Evolutionary conservation across 2,329 filamentous ascomycete species (phyloP).

Genomic region (Amauroascus verrucosus): DNA sequence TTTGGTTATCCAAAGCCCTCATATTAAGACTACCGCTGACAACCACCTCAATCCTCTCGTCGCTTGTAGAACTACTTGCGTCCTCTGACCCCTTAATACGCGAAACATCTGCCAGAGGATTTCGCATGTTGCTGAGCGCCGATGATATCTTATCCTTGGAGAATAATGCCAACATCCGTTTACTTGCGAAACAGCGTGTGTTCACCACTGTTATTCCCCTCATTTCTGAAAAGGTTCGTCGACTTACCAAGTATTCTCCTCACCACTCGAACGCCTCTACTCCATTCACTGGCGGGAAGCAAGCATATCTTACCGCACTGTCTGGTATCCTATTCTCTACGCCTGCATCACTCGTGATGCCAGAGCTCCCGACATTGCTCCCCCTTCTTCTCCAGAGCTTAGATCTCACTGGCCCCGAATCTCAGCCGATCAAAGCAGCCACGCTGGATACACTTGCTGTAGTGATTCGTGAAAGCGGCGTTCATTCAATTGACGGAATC

Average conservation of each 20-base stretch:
- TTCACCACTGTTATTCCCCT: constrained; percentile 51
- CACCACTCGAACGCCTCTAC: constrained; percentile 7
- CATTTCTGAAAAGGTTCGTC: constrained; percentile 45
- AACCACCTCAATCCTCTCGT: constrained; percentile 43
- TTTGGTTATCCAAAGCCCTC: constrained; percentile 53
- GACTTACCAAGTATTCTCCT: constrained; percentile 26
- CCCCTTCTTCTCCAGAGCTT: constrained; percentile 54
- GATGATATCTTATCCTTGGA: constrained; percentile 51
- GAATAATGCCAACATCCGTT: constrained; percentile 52
- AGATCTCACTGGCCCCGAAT: constrained; percentile 41
- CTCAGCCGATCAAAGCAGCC: constrained; percentile 47
- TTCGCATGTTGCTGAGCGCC: constrained; percentile 49
- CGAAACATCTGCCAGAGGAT: constrained; percentile 45
- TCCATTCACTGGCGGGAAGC: constrained; percentile 36
- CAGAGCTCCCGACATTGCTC: constrained; percentile 47
- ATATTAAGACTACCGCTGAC: constrained; percentile 44
- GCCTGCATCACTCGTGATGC: constrained; percentile 49
- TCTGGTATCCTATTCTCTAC: constrained; percentile 52
- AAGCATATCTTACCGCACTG: constrained; percentile 54
- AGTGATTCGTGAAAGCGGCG: constrained; percentile 48
- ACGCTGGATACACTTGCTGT: constrained; percentile 50
- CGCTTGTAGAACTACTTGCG: constrained; percentile 38
- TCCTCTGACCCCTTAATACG: constrained; percentile 40
- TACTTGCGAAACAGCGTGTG: constrained; percentile 53
- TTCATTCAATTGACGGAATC: constrained; percentile 39